These are phyloP conservation scores for Berberis thunbergii DNA, from an alignment of 164 flowering plant genomes.

Conservation along the genomic window DNA sequence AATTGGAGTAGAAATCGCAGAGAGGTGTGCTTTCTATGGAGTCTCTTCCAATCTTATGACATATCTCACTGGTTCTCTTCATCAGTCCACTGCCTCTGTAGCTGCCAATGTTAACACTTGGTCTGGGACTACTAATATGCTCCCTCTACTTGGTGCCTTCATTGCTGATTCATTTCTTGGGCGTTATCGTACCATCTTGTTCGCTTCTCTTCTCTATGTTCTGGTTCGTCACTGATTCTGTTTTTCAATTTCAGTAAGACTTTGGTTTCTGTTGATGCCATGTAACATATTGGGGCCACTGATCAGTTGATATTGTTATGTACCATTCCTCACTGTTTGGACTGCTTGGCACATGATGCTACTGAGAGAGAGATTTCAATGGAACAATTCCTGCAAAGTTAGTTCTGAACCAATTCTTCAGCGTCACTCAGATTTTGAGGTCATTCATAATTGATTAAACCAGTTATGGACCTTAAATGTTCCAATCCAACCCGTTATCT, in stretches of 20 bases:
- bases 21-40: conserved; percentile 55
- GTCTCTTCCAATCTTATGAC: conserved; percentile 36
- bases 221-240: conserved; percentile 14
- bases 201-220: conserved; percentile 23
- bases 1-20: conserved; percentile 52
- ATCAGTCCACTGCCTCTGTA: conserved; percentile 28
- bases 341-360: too few relatives aligned
- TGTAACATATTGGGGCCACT: not conserved
- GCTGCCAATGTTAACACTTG: conserved; percentile 30
- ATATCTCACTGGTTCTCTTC: conserved; percentile 40
- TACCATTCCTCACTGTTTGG: too few relatives aligned
- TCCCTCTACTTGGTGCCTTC: conserved; percentile 25
- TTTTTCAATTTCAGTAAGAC: not conserved
- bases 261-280: not conserved
- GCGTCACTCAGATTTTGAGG: too few relatives aligned
- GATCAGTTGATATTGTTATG: not conserved
- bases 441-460: too few relatives aligned
- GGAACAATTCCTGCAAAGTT: too few relatives aligned
- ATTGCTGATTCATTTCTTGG: conserved; percentile 28
- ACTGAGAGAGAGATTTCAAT: too few relatives aligned
- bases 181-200: conserved; percentile 21
- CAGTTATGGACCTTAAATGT: too few relatives aligned
- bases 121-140: conserved; percentile 25
- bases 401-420: too few relatives aligned
- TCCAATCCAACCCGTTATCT: too few relatives aligned